Conservation (phyloP, 495 filamentous ascomycete species). For the Penicillium cosmopolitanum region DNA sequence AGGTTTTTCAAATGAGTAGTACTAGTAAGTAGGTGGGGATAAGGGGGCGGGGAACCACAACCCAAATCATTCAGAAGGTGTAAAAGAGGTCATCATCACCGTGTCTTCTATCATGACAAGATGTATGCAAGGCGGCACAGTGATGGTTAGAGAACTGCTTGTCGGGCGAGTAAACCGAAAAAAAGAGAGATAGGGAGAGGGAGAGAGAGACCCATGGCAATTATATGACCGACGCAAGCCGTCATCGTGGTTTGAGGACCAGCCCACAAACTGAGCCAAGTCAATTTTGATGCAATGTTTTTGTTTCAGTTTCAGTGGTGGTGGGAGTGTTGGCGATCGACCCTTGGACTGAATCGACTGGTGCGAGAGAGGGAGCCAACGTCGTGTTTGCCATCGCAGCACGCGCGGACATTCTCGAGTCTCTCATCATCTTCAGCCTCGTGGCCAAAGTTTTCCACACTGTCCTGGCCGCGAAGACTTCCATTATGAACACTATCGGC, state of each 20-base stretch:
- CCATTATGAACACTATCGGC: constrained; percentile 66
- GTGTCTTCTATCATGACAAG: not conserved
- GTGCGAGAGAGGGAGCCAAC: constrained; percentile 53
- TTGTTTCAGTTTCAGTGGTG: not conserved
- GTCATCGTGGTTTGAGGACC: constrained; percentile 32
- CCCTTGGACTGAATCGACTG: constrained; percentile 47
- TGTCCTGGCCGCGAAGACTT: constrained; percentile 68
- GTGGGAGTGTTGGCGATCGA: constrained; percentile 37
- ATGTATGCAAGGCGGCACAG: constrained; percentile 3
- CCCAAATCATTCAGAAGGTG: constrained; percentile 14
- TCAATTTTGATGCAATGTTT: constrained; percentile 19
- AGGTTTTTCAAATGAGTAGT: constrained; percentile 8
- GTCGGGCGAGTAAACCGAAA: not conserved
- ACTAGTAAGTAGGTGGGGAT: constrained; percentile 13
- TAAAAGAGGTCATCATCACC: not conserved
- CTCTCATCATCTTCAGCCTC: constrained; percentile 75
- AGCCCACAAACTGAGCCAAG: constrained; percentile 33
- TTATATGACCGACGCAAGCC: constrained; percentile 26
- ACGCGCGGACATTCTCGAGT: constrained; percentile 93
- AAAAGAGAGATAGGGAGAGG: too few species aligned
- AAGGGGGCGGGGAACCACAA: constrained; percentile 13
- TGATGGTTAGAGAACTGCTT: not conserved
- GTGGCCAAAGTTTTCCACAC: constrained; percentile 76
- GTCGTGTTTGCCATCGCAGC: constrained; percentile 85
- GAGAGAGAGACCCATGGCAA: constrained; percentile 39